phyloP scores from a whole-genome alignment of 2,329 filamentous ascomycete genomes.

The Colletotrichum cuscutae region DNA sequence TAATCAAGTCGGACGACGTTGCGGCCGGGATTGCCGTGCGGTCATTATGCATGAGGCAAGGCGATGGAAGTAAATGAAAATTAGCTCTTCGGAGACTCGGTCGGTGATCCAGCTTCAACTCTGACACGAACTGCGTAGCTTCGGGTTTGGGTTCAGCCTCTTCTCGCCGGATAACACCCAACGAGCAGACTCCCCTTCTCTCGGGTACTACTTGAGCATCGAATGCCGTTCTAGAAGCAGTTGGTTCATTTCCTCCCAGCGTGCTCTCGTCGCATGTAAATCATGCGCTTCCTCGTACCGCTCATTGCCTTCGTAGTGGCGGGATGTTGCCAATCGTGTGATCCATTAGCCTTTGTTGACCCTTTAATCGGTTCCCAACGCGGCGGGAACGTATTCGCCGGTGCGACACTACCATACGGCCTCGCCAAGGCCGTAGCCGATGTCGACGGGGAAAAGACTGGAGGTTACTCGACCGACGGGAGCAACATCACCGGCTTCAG shows the following conservation, averaged over 20 bases:
- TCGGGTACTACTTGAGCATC: neutral
- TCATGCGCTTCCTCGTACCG: neutral
- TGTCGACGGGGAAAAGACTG: slow-evolving; percentile 56
- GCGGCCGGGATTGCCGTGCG: neutral
- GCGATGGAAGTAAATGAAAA: neutral
- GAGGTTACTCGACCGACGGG: slow-evolving; percentile 58
- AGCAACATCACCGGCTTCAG: slow-evolving; percentile 62
- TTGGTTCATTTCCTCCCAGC: neutral
- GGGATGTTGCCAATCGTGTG: slow-evolving; percentile 32
- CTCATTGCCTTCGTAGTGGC: slow-evolving; percentile 39
- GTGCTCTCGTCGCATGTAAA: neutral
- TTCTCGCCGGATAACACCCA: neutral
- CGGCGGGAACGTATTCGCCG: slow-evolving; percentile 68
- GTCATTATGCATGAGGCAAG: neutral
- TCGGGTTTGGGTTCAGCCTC: neutral
- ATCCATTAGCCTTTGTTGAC: slow-evolving; percentile 41
- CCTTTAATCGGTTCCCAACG: slow-evolving; percentile 65
- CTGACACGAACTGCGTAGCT: neutral
- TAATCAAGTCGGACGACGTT: neutral
- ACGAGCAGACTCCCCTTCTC: neutral
- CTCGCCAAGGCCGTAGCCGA: slow-evolving; percentile 68
- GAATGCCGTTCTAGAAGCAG: neutral
- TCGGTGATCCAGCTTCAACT: neutral
- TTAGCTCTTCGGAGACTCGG: neutral
- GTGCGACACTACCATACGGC: slow-evolving; percentile 64